Conservation (phyloP, 2,329 filamentous ascomycete species). For the Geosmithia putterillii region DNA sequence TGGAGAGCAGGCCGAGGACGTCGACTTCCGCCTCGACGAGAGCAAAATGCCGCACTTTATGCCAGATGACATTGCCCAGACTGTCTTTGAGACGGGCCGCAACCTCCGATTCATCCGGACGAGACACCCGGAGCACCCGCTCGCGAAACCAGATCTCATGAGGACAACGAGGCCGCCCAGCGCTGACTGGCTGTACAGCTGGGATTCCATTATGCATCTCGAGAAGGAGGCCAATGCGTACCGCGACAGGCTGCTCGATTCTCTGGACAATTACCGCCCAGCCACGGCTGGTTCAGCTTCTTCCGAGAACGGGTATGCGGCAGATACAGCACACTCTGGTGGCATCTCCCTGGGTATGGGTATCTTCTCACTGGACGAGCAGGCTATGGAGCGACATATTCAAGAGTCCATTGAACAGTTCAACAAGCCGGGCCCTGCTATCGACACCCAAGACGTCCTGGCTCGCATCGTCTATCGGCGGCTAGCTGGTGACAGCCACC, state of each 20-base stretch:
- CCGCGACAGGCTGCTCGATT: conserved; percentile 12
- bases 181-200: conserved; percentile 59
- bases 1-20: conserved; percentile 41
- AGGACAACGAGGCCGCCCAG: conserved; percentile 36
- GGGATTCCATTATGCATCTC: conserved; percentile 54
- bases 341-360: conserved; percentile 16
- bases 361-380: conserved; percentile 35
- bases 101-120: conserved; percentile 61
- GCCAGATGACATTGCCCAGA: conserved; percentile 52
- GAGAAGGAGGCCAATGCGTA: conserved; percentile 42
- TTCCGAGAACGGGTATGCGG: conserved; percentile 4
- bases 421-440: conserved; percentile 17
- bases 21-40: conserved; percentile 51
- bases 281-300: neutral
- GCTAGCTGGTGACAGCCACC: conserved; percentile 17
- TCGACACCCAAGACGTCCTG: conserved; percentile 19
- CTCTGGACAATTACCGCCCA: conserved; percentile 6
- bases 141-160: conserved; percentile 41
- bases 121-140: conserved; percentile 59
- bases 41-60: conserved; percentile 62
- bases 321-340: neutral
- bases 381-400: conserved; percentile 33
- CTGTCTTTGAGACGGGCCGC: conserved; percentile 69
- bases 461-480: conserved; percentile 24
- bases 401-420: conserved; percentile 36